phyloP scores from a whole-genome alignment of 371 early-diverging fungal genomes.

The Catenaria anguillulae region DNA sequence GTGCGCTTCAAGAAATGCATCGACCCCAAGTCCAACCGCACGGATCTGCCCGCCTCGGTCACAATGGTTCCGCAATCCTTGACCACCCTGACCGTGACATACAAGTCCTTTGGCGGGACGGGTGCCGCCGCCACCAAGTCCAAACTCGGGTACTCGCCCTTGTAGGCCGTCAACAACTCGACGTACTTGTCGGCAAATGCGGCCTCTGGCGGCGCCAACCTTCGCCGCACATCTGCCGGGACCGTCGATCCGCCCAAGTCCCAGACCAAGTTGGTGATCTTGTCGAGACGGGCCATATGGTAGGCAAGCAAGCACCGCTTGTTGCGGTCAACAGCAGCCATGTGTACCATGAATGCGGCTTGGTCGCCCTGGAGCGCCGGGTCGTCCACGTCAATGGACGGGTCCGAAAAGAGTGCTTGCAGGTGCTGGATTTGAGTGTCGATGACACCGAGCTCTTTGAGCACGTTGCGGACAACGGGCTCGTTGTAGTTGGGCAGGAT shows the following conservation, averaged over 20 bases:
- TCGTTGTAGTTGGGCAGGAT: constrained; percentile 62
- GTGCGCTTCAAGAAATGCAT: constrained; percentile 70
- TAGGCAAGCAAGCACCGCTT: constrained; percentile 83
- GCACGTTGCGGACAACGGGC: constrained; percentile 60
- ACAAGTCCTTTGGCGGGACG: constrained; percentile 73
- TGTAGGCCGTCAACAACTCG: constrained; percentile 43
- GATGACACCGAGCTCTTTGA: constrained; percentile 23
- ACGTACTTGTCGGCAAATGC: constrained; percentile 44
- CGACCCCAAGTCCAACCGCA: constrained; percentile 52
- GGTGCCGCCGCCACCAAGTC: constrained; percentile 59
- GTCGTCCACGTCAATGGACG: constrained; percentile 2
- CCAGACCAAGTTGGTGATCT: constrained; percentile 61
- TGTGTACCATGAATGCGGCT: constrained; percentile 22
- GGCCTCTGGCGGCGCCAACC: constrained; percentile 46
- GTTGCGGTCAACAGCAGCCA: constrained; percentile 48
- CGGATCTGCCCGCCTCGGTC: constrained; percentile 57
- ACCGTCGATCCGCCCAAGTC: constrained; percentile 36
- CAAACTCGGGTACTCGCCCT: constrained; percentile 39
- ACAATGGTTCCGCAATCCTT: constrained; percentile 75
- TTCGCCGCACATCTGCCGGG: constrained; percentile 25
- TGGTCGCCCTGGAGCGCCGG: constrained; percentile 8
- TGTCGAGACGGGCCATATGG: constrained; percentile 53
- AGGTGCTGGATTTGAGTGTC: constrained; percentile 6
- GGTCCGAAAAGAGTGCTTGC: constrained; percentile 6
- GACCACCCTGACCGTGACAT: constrained; percentile 70